Evolutionary conservation across 2,329 filamentous ascomycete genomes (phyloP).

Genomic region (Aspergillus candidus): DNA sequence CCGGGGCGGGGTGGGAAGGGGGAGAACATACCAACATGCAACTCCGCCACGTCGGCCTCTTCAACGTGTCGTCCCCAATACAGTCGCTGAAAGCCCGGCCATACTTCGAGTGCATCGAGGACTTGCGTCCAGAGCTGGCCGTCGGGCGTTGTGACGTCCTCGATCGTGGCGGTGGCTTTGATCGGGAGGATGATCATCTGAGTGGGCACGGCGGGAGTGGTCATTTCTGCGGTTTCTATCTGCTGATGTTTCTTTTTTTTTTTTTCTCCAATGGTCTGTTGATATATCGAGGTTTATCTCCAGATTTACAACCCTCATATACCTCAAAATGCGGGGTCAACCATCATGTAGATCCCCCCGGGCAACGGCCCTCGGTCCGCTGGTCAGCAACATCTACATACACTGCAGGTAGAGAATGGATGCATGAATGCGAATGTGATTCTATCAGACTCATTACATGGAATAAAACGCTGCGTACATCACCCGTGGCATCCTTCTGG

Average conservation of each 20-base stretch:
- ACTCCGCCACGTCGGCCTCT: slow-evolving; percentile 22
- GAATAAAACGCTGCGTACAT: no score
- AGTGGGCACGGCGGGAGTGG: slow-evolving; percentile 9
- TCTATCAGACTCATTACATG: no score
- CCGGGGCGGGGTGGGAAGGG: background rate
- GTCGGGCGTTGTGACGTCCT: slow-evolving; percentile 51
- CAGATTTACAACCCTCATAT: no score
- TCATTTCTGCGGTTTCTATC: no score
- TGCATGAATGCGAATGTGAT: background rate
- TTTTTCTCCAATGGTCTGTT: no score
- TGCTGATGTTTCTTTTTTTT: no score
- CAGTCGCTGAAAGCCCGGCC: slow-evolving; percentile 20
- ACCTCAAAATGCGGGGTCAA: no score
- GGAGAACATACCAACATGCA: slow-evolving; percentile 23
- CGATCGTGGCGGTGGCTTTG: slow-evolving; percentile 37
- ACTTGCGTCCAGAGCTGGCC: slow-evolving; percentile 18
- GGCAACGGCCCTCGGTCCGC: no score
- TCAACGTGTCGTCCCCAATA: slow-evolving; percentile 30
- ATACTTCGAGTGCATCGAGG: slow-evolving; percentile 14
- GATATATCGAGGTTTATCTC: no score
- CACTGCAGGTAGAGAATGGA: background rate
- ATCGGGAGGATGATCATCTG: slow-evolving; percentile 31
- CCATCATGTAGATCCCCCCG: no score
- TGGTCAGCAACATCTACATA: no score
- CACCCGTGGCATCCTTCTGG: no score